Evolutionary conservation across 2,329 filamentous ascomycete species (phyloP).

Genomic region (Coleophoma eucalyptorum): DNA sequence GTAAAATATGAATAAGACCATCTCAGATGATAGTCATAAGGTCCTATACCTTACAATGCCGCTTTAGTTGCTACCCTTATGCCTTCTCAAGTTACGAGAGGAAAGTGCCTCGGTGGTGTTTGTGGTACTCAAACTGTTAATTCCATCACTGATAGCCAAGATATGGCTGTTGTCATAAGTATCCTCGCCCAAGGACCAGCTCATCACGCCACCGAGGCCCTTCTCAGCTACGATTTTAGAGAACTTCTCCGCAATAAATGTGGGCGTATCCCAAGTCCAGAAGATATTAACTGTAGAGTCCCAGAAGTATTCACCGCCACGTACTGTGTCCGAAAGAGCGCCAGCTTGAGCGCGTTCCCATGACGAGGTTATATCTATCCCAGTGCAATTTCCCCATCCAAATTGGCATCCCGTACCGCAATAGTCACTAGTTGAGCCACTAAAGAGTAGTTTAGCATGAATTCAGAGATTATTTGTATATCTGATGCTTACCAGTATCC

Average conservation of each 20-base stretch:
- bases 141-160: conserved; percentile 28
- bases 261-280: conserved; percentile 70
- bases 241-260: conserved; percentile 58
- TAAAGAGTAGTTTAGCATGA: background rate
- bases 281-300: conserved; percentile 54
- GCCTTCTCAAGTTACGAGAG: too few relatives aligned
- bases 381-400: conserved; percentile 1
- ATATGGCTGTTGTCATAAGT: conserved; percentile 37
- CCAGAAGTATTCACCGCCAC: conserved; percentile 65
- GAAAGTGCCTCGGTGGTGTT: too few relatives aligned
- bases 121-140: too few relatives aligned
- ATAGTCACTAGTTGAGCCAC: background rate
- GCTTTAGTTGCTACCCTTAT: too few relatives aligned
- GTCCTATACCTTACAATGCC: too few relatives aligned
- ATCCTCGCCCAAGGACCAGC: conserved; percentile 70
- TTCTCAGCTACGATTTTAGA: conserved; percentile 49
- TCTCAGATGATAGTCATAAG: too few relatives aligned
- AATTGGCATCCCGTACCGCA: background rate
- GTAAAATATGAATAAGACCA: too few relatives aligned
- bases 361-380: background rate
- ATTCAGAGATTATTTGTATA: background rate
- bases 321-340: background rate
- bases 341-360: background rate
- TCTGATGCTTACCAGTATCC: background rate
- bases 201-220: conserved; percentile 65